These are phyloP conservation scores for Coemansia sp. DNA, from an alignment of 192 early-diverging fungal genomes.

Conservation along the genomic window DNA sequence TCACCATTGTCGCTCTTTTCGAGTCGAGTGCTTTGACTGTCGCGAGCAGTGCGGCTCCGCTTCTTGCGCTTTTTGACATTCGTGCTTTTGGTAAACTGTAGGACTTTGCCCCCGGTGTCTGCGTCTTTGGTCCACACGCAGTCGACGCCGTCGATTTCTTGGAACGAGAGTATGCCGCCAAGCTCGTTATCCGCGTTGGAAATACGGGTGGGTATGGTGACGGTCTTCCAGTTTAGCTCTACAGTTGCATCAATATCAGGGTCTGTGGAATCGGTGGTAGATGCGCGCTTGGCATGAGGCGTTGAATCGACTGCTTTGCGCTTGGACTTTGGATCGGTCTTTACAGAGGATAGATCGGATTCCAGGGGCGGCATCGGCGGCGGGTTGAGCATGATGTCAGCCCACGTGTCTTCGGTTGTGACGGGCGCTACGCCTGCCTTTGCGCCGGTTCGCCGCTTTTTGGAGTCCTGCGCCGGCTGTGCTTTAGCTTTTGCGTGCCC, in stretches of 20 bases:
- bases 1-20: constrained; percentile 1
- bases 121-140: constrained; percentile 68
- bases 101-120: constrained; percentile 59
- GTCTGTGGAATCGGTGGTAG: neutral
- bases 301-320: constrained; percentile 10
- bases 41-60: neutral
- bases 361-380: constrained; percentile 42
- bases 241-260: constrained; percentile 13
- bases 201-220: constrained; percentile 51
- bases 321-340: neutral
- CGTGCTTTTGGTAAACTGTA: constrained; percentile 61
- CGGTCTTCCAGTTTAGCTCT: constrained; percentile 63
- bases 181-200: constrained; percentile 62
- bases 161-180: constrained; percentile 82
- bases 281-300: neutral
- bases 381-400: constrained; percentile 34
- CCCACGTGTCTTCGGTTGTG: constrained; percentile 30
- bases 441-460: neutral
- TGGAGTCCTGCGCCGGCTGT: neutral
- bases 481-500: neutral
- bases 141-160: constrained; percentile 85
- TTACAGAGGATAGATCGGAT: neutral
- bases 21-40: neutral
- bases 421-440: neutral
- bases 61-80: constrained; percentile 21